Base-by-base conservation (phyloP, 805 yeast genomes). In the Yarrowia osloensis region DNA sequence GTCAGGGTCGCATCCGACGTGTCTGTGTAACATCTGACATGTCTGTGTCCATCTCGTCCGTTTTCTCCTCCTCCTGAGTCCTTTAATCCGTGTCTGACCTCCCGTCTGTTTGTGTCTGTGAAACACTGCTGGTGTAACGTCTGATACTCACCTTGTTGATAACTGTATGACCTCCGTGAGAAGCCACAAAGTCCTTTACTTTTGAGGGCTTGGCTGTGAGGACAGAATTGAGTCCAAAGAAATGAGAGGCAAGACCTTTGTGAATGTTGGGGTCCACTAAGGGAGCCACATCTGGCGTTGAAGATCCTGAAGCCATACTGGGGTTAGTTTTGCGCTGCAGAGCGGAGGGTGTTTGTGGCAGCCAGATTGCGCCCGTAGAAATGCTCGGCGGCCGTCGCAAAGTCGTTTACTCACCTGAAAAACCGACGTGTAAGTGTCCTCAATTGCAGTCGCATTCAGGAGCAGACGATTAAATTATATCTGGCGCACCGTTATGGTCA, bases 81-180 rank as follows among this genome's bases (percentile, higher is more conserved):
- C 12, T 21, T 37, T 37, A n/a, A 28, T 5, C 31, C n/a, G n/a
- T n/a, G n/a, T n/a, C n/a, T n/a, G n/a, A n/a, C 31, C 9, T 28
- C 31, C 31, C 9, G 11, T 28, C 7, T 28, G 31, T 8, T 28
- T 28, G 31, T 11, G 11, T 8, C 31, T 28, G 29, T 28, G 31
- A n/a, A n/a, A n/a, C 31, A 28, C 9, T 11, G 15, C 4, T 31
- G 3, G 2, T n/a, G 40, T 21, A 24, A 19, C n/a, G n/a, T 15
- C n/a, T n/a, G 13, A 40, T n/a, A 71, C 77, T 42, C 69, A 74
- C 77, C 73, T 87, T 88, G 67, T 88, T 84, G 74, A 95, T 91
- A 57, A 95, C 97, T 6, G 99, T 92, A 81, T 95, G 99, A 76
- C 99, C 99, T 67, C 90, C 91, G 74, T 89, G 90, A 63, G 85